Percentiles rank a stretch among this genome's conserved stretches.
phyloP scores from a whole-genome alignment of 2,329 filamentous ascomycete genomes.

The Cladosporium sphaerospermum region DNA sequence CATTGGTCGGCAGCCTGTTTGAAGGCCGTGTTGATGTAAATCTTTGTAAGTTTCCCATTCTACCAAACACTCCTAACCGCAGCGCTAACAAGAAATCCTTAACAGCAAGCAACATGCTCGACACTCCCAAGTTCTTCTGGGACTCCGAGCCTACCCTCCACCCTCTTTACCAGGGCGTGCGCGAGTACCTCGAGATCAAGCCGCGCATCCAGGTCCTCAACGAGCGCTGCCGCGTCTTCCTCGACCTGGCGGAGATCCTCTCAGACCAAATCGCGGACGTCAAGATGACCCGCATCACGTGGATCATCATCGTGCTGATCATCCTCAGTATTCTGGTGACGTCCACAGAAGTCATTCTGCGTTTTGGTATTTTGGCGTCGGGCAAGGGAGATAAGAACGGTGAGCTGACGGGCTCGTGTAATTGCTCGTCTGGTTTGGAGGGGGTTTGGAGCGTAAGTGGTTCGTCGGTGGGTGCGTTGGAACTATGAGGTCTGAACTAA shows the following conservation, averaged over 20 bases:
- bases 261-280: slow-evolving; percentile 87
- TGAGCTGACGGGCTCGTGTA: not conserved
- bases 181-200: slow-evolving; percentile 96
- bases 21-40: slow-evolving; percentile 96
- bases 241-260: slow-evolving; percentile 91
- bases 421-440: slow-evolving; percentile 6
- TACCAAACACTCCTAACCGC: too few relatives aligned
- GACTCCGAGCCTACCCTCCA: slow-evolving; percentile 92
- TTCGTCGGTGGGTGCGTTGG: not conserved
- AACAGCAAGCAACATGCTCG: slow-evolving; percentile 88
- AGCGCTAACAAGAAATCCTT: not conserved
- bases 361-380: slow-evolving; percentile 65
- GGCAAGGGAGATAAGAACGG: slow-evolving; percentile 1
- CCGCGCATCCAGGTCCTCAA: slow-evolving; percentile 94
- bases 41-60: slow-evolving; percentile 61
- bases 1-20: slow-evolving; percentile 83
- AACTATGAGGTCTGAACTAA: not conserved
- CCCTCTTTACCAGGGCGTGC: slow-evolving; percentile 86
- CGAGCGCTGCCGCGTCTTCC: slow-evolving; percentile 90
- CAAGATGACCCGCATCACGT: slow-evolving; percentile 94
- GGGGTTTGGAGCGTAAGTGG: not conserved
- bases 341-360: slow-evolving; percentile 76
- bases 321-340: slow-evolving; percentile 86
- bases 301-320: slow-evolving; percentile 96
- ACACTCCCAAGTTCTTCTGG: slow-evolving; percentile 98